A percentile compares a stretch with the other conserved stretches of the same genome.
These are phyloP conservation scores for Amylostereum chailletii DNA, from an alignment of 1,284 basidiomycete genomes.

Conservation along the genomic window DNA sequence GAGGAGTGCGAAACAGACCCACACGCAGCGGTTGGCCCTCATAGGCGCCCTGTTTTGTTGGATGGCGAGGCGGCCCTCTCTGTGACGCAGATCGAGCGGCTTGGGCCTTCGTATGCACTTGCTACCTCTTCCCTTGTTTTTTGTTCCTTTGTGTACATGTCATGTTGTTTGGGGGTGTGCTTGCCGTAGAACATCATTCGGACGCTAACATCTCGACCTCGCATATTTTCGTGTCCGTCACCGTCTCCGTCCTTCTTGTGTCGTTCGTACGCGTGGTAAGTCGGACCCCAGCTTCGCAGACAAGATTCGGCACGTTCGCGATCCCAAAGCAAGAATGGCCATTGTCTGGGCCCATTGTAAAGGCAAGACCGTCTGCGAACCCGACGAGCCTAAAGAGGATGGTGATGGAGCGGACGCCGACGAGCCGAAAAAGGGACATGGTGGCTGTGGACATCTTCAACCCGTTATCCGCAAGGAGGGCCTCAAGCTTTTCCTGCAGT, in stretches of 20 bases:
- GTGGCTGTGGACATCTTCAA: constrained; percentile 92
- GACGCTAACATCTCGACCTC: constrained; percentile 45
- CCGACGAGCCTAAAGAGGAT: constrained; percentile 83
- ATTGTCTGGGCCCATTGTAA: constrained; percentile 83
- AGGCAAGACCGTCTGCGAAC: constrained; percentile 78
- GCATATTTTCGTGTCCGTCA: constrained; percentile 27
- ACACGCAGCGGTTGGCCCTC: constrained; percentile 25
- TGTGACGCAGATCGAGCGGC: constrained; percentile 57
- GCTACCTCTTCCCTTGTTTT: constrained; percentile 40
- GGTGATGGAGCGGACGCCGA: constrained; percentile 67
- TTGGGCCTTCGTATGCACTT: constrained; percentile 48
- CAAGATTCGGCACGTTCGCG: constrained; percentile 79
- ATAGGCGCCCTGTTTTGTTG: constrained; percentile 22
- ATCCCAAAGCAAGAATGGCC: constrained; percentile 84
- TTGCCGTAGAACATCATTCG: constrained; percentile 26
- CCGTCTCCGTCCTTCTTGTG: constrained; percentile 15
- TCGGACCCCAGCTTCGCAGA: constrained; percentile 77
- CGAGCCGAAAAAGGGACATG: constrained; percentile 80
- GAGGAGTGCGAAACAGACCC: constrained; percentile 67
- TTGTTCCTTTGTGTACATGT: constrained; percentile 19
- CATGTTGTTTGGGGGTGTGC: constrained; percentile 21
- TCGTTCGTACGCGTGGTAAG: constrained; percentile 34
- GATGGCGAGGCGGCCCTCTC: constrained; percentile 29
- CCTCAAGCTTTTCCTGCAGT: constrained; percentile 92
- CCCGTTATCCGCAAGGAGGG: constrained; percentile 93